These are phyloP conservation scores for Theileria annulata DNA, from an alignment of 169 alveolate genomes.

Conservation along the genomic window DNA sequence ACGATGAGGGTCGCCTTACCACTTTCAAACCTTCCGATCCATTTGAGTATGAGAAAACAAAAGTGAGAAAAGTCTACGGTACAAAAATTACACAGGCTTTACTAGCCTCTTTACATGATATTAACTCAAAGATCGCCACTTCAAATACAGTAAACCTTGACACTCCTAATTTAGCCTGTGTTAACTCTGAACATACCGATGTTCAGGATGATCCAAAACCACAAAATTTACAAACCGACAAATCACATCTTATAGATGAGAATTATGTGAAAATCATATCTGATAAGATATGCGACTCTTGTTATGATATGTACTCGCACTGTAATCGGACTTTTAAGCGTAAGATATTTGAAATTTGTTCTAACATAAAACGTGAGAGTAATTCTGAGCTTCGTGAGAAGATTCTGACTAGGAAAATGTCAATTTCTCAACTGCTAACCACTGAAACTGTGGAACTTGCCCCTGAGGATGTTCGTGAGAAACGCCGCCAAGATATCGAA, in stretches of 20 bases:
- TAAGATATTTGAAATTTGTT: slow-evolving; percentile 66
- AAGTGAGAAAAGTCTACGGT: slow-evolving; percentile 49
- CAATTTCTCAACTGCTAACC: slow-evolving; percentile 50
- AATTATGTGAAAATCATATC: slow-evolving; percentile 20
- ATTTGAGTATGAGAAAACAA: slow-evolving; percentile 32
- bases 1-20: slow-evolving; percentile 18
- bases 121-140: not conserved
- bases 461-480: slow-evolving; percentile 55
- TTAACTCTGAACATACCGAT: not conserved
- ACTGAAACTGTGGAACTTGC: slow-evolving; percentile 72
- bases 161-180: not conserved
- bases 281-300: slow-evolving; percentile 43
- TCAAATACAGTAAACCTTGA: not conserved
- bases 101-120: slow-evolving; percentile 26
- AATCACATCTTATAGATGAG: slow-evolving; percentile 18
- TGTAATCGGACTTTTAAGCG: slow-evolving; percentile 60
- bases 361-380: slow-evolving; percentile 68
- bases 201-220: not conserved
- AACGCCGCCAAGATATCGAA: slow-evolving; percentile 66
- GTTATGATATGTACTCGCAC: slow-evolving; percentile 38
- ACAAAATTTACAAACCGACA: not conserved
- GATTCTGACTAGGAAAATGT: slow-evolving; percentile 53
- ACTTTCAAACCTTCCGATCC: not conserved
- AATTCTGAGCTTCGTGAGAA: slow-evolving; percentile 69
- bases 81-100: slow-evolving; percentile 27